These are phyloP conservation scores for Sclerotinia subarctica DNA, from an alignment of 2,329 filamentous ascomycete species.

Conservation along the genomic window DNA sequence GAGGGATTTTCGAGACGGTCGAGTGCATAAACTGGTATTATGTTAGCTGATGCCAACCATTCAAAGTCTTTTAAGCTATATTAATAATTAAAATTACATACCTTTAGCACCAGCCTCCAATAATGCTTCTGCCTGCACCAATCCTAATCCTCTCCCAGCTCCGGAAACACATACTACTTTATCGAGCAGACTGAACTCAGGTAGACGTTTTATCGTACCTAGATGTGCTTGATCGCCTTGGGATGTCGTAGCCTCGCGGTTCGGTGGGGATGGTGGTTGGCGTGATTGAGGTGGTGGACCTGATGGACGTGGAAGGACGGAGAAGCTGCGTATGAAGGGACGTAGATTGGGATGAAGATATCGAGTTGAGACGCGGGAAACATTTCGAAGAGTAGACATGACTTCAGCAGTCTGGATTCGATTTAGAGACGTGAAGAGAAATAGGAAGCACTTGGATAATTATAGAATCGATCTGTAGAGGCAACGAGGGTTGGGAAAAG, in stretches of 20 bases:
- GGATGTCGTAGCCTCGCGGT: constrained; percentile 23
- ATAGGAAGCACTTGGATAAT: neutral
- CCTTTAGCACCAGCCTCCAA: constrained; percentile 71
- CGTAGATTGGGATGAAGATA: neutral
- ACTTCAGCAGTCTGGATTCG: neutral
- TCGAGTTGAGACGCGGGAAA: constrained; percentile 12
- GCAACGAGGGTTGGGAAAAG: neutral
- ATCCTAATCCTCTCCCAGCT: constrained; percentile 67
- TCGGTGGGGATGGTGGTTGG: constrained; percentile 24
- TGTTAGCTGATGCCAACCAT: neutral
- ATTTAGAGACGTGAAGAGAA: neutral
- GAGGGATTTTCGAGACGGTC: constrained; percentile 43
- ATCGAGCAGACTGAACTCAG: constrained; percentile 66
- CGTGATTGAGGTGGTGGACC: constrained; percentile 13
- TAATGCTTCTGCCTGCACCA: constrained; percentile 69
- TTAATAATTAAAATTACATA: constrained; percentile 32
- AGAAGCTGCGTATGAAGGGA: constrained; percentile 19
- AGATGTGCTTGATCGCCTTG: constrained; percentile 24
- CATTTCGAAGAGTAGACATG: constrained; percentile 10
- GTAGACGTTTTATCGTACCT: constrained; percentile 32
- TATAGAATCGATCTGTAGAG: neutral
- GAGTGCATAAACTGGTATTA: constrained; percentile 32
- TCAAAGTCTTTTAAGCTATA: neutral
- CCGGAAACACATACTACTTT: constrained; percentile 70
- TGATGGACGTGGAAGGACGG: constrained; percentile 10